phyloP scores from a whole-genome alignment of 306 rosid species.

The Myrica gale region DNA sequence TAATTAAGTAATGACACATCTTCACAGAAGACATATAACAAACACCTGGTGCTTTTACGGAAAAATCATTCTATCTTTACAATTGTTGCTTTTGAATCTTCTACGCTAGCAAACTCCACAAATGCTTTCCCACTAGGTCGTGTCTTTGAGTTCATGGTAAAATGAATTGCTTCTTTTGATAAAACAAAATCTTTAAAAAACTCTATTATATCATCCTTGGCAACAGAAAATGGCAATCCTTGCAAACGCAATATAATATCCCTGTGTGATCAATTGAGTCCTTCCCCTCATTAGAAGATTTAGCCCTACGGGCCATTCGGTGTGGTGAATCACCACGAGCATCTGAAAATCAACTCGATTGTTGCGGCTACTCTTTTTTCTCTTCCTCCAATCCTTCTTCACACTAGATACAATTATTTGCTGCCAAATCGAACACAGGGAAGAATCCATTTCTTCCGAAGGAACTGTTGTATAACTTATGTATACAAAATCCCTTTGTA shows the following conservation, averaged over 20 bases:
- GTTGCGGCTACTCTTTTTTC: too few species aligned
- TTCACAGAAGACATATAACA: too few species aligned
- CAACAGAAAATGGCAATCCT: constrained; percentile 83
- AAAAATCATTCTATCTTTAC: constrained; percentile 88
- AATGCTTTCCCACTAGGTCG: constrained; percentile 92
- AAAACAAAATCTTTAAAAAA: constrained; percentile 64
- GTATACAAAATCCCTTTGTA: too few species aligned
- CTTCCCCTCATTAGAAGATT: constrained; percentile 70
- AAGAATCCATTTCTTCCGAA: too few species aligned
- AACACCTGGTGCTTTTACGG: too few species aligned
- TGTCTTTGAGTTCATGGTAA: constrained; percentile 76
- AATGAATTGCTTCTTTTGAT: constrained; percentile 56
- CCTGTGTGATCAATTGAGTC: constrained; percentile 86
- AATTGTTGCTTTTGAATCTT: constrained; percentile 87
- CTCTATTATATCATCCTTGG: constrained; percentile 75
- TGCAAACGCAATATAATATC: constrained; percentile 64
- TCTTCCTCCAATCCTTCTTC: too few species aligned
- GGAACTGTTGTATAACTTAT: too few species aligned
- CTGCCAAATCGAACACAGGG: too few species aligned
- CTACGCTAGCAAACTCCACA: constrained; percentile 69
- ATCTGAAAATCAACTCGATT: constrained; percentile 31
- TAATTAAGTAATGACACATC: too few species aligned
- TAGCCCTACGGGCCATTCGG: constrained; percentile 55
- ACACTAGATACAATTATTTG: too few species aligned
- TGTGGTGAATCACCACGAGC: constrained; percentile 72